These are phyloP conservation scores for Mycosarcoma mackinlayi DNA, from an alignment of 1,284 basidiomycete species.

Conservation along the genomic window DNA sequence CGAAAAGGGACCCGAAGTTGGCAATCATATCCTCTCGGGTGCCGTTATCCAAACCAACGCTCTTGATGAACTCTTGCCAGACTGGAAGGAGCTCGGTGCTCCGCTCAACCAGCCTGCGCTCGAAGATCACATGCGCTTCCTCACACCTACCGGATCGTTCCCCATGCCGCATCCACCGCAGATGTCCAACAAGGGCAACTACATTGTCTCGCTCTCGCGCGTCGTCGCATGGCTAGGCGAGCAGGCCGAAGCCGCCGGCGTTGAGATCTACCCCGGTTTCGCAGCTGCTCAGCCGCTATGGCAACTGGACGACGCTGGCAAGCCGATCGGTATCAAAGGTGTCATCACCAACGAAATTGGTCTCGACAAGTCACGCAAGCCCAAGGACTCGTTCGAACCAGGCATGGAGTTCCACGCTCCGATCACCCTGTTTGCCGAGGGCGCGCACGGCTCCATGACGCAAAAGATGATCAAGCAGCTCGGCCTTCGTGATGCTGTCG, in stretches of 20 bases:
- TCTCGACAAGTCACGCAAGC: slow-evolving; percentile 79
- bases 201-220: slow-evolving; percentile 88
- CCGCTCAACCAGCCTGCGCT: slow-evolving; percentile 82
- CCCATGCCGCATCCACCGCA: slow-evolving; percentile 96
- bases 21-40: slow-evolving; percentile 93
- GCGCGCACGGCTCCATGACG: slow-evolving; percentile 90
- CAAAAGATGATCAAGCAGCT: slow-evolving; percentile 85
- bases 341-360: slow-evolving; percentile 96
- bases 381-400: slow-evolving; percentile 91
- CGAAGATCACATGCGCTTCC: slow-evolving; percentile 85
- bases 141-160: slow-evolving; percentile 79
- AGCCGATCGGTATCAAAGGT: slow-evolving; percentile 75
- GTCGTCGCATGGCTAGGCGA: slow-evolving; percentile 89
- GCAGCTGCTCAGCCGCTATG: slow-evolving; percentile 87
- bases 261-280: slow-evolving; percentile 97
- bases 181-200: slow-evolving; percentile 95
- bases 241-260: slow-evolving; percentile 89
- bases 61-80: slow-evolving; percentile 88
- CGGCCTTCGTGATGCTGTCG: slow-evolving; percentile 76
- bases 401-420: slow-evolving; percentile 97
- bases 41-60: slow-evolving; percentile 94
- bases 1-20: slow-evolving; percentile 93
- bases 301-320: slow-evolving; percentile 76
- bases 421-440: slow-evolving; percentile 94
- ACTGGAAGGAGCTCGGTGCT: slow-evolving; percentile 78